phyloP scores from a whole-genome alignment of 2,329 filamentous ascomycete species.

The Botrytis byssoidea region DNA sequence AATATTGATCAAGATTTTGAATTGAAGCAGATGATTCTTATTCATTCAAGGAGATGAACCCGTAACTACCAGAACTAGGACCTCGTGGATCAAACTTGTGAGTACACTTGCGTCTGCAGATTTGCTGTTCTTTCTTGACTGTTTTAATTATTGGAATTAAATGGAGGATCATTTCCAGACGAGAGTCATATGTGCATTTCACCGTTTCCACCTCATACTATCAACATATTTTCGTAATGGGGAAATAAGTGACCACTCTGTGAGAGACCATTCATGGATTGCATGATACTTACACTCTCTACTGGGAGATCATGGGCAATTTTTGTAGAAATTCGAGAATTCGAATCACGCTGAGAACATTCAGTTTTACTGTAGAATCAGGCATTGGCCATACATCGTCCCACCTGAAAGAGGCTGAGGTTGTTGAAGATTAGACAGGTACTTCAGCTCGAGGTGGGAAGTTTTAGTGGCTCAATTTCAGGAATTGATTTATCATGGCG shows the following conservation, averaged over 20 bases:
- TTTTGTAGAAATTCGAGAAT: not conserved
- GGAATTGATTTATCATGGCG: not conserved
- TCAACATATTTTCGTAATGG: not conserved
- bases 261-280: not conserved
- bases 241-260: not conserved
- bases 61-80: not conserved
- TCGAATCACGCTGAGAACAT: not conserved
- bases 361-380: not conserved
- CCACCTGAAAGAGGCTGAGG: no score
- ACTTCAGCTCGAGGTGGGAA: not conserved
- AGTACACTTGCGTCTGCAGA: not conserved
- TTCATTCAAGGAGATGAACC: not conserved
- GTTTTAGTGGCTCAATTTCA: not conserved
- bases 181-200: not conserved
- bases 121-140: not conserved
- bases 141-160: not conserved
- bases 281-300: not conserved
- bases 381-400: no score
- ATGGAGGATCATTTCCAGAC: not conserved
- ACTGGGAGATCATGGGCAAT: not conserved
- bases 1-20: not conserved
- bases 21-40: not conserved
- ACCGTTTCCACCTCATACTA: not conserved
- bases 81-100: not conserved
- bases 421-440: not conserved